A percentile compares a stretch with the other conserved stretches of the same genome.
Conservation (phyloP, 495 filamentous ascomycete species). For the Pyronema domesticum region DNA sequence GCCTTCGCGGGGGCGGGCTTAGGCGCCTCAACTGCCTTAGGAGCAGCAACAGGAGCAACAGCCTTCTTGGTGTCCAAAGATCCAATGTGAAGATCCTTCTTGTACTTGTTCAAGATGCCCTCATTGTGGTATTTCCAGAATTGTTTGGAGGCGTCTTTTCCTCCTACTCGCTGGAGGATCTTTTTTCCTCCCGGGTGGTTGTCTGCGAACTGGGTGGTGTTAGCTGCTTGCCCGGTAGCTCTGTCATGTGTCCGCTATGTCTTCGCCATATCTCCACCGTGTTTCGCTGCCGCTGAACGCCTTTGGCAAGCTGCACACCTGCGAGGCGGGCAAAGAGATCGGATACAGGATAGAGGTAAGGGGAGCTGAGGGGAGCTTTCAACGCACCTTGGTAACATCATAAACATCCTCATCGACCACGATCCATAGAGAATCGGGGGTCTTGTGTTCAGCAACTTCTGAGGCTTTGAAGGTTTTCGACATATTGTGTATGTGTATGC, state of each 20-base stretch:
- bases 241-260: neutral
- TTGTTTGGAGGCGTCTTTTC: constrained; percentile 93
- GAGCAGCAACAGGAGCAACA: constrained; percentile 28
- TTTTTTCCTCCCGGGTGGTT: constrained; percentile 69
- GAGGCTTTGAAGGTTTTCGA: constrained; percentile 65
- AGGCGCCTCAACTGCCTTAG: neutral
- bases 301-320: too few relatives aligned
- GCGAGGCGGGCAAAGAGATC: too few relatives aligned
- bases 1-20: constrained; percentile 26
- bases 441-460: constrained; percentile 84
- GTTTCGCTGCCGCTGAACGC: neutral
- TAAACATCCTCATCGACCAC: constrained; percentile 93
- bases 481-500: constrained; percentile 37
- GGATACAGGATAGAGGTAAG: neutral
- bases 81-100: constrained; percentile 69
- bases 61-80: constrained; percentile 48
- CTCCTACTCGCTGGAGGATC: constrained; percentile 82
- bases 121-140: constrained; percentile 99
- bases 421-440: constrained; percentile 68
- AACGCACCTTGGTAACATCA: constrained; percentile 69
- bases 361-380: too few relatives aligned
- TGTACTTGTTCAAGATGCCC: constrained; percentile 88
- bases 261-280: neutral
- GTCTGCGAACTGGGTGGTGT: constrained; percentile 8
- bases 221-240: neutral